Conservation (phyloP, 169 alveolate species). For the Plasmodium vivax region DNA sequence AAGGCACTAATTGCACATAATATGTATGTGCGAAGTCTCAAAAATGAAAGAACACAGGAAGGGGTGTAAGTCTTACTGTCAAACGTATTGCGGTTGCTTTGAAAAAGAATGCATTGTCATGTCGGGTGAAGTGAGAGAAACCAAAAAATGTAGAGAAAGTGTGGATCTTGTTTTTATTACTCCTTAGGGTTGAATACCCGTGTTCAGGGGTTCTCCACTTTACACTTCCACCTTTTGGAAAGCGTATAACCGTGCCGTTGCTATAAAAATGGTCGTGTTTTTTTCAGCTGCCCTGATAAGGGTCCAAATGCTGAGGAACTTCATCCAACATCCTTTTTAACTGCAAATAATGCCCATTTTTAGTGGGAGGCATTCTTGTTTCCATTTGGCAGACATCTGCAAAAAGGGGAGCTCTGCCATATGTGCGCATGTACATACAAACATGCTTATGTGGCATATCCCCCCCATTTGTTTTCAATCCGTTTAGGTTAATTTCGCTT, state of each 20-base stretch:
- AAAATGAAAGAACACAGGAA: conserved; percentile 70
- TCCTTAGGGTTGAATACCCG: not conserved
- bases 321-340: not conserved
- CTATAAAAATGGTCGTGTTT: not conserved
- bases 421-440: not conserved
- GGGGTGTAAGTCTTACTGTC: conserved; percentile 10
- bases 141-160: not conserved
- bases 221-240: not conserved
- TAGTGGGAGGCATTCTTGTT: not conserved
- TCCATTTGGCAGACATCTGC: not conserved
- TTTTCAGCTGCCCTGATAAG: not conserved
- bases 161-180: not conserved
- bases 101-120: not conserved
- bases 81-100: not conserved
- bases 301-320: not conserved
- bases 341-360: not conserved
- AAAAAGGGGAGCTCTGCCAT: not conserved
- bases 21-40: conserved; percentile 74
- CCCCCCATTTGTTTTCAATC: not conserved
- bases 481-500: not conserved
- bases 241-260: not conserved
- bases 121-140: not conserved
- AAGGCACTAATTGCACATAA: conserved; percentile 67
- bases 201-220: not conserved
- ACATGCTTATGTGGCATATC: not conserved